Evolutionary conservation across 805 yeast genomes (phyloP), one percentile per base, ranked within the genome.

Genomic region (Scheffersomyces coipomensis): DNA sequence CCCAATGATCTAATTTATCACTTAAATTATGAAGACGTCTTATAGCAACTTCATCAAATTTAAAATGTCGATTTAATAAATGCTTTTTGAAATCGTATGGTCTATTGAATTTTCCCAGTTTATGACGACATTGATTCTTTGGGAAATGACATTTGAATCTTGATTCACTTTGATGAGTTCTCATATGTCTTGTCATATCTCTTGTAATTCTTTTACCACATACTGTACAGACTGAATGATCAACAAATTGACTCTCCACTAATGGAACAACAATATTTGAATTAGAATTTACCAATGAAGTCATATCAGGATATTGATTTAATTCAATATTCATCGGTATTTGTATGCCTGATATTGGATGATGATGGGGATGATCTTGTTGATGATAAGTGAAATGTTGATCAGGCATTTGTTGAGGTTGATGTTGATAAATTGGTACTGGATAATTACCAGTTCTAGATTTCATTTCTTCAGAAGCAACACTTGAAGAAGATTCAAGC

Each of bases 81-180:
- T 81, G 88, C 51, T 81, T 81, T 52, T 81, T 81, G 64, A 66
- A 79, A 54, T 81, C 88, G 54, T 81, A 81, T 5, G 83, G 84
- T 35, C 88, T 64, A 58, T 81, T 81, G 62, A 81, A 81, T 49
- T 67, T 76, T 21, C 85, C 81, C 11, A 80, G 68, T 49, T 73
- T 78, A 53, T 81, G 86, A 3, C 71, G 59, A 52, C 87, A 81
- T 33, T 60, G 58, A n/a, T 61, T 61, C 35, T 72, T 64, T 7
- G 85, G 85, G 48, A 71, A 81, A 13, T 76, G 67, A 53, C 88
- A 81, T 25, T 58, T 68, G 53, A 81, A 81, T 26, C 85, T 60
- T 5, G 83, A 69, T 13, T 71, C 75, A 9, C 64, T 58, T 50
- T 78, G 79, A 56, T 81, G 87, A 1, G 81, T 81, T 43, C 86